Evolutionary conservation across 202 grass and related monocot species (phyloP), one percentile per base, ranked within the genome.

Genomic region (Brachypodium distachyon): DNA sequence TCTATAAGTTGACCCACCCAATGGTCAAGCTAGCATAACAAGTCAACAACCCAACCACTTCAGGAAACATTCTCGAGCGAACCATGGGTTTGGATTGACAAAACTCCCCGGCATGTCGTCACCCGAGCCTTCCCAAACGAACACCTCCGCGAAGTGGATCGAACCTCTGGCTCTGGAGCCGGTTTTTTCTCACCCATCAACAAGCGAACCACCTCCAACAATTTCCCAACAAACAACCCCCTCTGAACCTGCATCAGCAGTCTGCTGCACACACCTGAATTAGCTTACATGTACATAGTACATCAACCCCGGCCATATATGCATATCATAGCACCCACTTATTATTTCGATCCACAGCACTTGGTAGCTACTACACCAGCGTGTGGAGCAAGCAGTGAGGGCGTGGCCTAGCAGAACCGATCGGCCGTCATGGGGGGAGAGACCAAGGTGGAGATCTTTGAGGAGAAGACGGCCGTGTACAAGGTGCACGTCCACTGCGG

Each of bases 401-500:
- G 42, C 57, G 51, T 37, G 23, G 28, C 31, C 7, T 2, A 40
- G 75, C 36, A 47, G 41, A 3, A n/a, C n/a, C n/a, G n/a, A n/a
- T n/a, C n/a, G n/a, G 41, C 36, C 32, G 26, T 4, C 52, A 81
- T 93, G 83, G 70, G 49, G 19, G 93, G 53, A 34, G 94, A 87
- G 62, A 77, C 60, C 77, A 87, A 88, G 82, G 79, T 84, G 68
- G 75, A 43, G 52, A 87, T 85, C 75, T 61, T 87, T 52, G 90
- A 89, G 48, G 37, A 59, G 4, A 82, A 76, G 37, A 91, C 89
- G 22, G 89, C 80, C 36, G 63, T 63, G 7, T 94, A 92, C 81
- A 95, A 88, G 85, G 76, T 95, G 61, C 72, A 88, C 49, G 52
- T 98, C 77, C 95, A 98, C 73, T 90, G 95, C 83, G 70, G 49